Conservation (phyloP, 306 rosid species). For the Rosa multiflora region DNA sequence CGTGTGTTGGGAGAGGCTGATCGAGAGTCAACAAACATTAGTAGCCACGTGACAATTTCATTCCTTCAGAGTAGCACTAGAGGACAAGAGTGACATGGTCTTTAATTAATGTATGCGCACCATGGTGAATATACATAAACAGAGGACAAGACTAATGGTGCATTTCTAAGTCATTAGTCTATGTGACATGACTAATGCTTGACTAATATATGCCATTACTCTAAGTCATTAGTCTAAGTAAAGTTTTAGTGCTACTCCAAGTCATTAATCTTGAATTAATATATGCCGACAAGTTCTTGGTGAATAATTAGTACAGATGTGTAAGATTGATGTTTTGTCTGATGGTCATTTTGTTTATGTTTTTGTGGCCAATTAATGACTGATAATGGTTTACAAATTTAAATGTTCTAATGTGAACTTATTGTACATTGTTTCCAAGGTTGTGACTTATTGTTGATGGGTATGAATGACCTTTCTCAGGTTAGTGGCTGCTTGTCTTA, state of each 20-base stretch:
- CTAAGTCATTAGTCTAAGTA: too few relatives aligned
- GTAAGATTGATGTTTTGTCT: neutral
- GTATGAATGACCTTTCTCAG: slow-evolving; percentile 38
- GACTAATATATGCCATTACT: too few relatives aligned
- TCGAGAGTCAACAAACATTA: neutral
- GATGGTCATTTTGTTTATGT: neutral
- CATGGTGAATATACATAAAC: too few relatives aligned
- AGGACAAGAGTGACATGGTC: too few relatives aligned
- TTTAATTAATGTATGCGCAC: too few relatives aligned
- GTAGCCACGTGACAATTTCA: neutral
- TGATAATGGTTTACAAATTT: neutral
- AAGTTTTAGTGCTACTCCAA: neutral
- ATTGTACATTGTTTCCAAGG: neutral
- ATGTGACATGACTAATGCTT: too few relatives aligned
- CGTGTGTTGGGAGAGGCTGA: neutral
- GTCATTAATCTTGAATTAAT: neutral
- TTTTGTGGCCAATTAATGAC: neutral
- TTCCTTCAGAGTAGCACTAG: too few relatives aligned
- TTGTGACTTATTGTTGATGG: slow-evolving; percentile 6
- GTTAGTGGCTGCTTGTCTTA: slow-evolving; percentile 93
- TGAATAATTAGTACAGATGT: neutral
- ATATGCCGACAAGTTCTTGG: neutral
- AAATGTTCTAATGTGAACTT: neutral
- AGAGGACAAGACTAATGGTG: too few relatives aligned
- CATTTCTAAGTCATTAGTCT: too few relatives aligned